These are phyloP conservation scores for Trichomonascus vanleenenianus DNA, from an alignment of 805 yeast genomes.

Conservation along the genomic window DNA sequence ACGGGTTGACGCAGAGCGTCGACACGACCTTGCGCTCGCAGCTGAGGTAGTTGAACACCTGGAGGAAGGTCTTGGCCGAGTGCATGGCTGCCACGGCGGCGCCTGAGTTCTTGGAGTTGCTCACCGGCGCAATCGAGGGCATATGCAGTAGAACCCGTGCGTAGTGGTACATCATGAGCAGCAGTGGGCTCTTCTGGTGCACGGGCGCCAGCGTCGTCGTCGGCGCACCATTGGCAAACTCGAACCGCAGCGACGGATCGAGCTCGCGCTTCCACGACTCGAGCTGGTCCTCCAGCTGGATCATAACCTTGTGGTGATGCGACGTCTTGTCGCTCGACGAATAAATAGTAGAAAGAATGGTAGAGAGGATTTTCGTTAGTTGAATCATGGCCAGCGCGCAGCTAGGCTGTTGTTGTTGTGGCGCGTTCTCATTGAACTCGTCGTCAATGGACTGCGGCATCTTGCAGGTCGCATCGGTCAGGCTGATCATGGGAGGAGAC, in stretches of 20 bases:
- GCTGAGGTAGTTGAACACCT: conserved; percentile 23
- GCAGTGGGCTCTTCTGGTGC: conserved; percentile 31
- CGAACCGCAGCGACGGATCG: conserved; percentile 53
- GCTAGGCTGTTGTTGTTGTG: conserved; percentile 3
- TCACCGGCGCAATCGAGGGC: conserved; percentile 34
- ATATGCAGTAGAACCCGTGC: conserved; percentile 57
- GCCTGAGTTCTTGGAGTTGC: conserved; percentile 18
- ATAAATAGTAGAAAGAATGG: conserved; percentile 51
- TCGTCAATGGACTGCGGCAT: conserved; percentile 41
- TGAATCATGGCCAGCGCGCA: conserved; percentile 12
- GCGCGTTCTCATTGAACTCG: conserved; percentile 13
- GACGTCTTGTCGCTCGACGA: conserved; percentile 2
- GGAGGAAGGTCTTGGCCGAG: conserved; percentile 26
- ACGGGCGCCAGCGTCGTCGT: conserved; percentile 18
- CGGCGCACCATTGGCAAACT: conserved; percentile 33
- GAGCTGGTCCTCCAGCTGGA: conserved; percentile 50
- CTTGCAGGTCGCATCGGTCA: conserved; percentile 80
- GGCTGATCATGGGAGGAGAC: conserved; percentile 72
- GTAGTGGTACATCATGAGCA: conserved; percentile 52
- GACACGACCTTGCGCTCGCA: conserved; percentile 17
- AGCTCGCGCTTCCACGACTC: conserved; percentile 75
- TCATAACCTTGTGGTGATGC: conserved; percentile 11
- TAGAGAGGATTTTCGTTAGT: conserved; percentile 64
- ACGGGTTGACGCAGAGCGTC: conserved; percentile 24
- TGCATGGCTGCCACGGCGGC: conserved; percentile 28